Conservation (phyloP, 306 rosid genomes). For the Cicer cuneatum region DNA sequence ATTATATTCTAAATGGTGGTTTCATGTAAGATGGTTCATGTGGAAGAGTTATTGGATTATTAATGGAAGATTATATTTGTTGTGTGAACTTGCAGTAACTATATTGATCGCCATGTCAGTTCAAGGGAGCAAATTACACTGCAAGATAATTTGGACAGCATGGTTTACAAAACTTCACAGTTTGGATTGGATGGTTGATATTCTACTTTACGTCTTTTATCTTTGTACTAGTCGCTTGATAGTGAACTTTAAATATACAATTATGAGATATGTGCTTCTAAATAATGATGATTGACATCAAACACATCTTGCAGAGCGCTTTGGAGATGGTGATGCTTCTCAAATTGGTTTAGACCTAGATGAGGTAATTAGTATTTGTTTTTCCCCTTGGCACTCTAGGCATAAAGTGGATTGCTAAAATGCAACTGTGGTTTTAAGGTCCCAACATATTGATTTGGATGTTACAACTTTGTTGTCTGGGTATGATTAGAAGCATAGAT, state of each 20-base stretch:
- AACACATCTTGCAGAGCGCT: conserved; percentile 74
- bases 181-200: conserved; percentile 96
- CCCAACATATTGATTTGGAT: conserved; percentile 24
- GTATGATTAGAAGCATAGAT: conserved; percentile 35
- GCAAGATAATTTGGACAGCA: conserved; percentile 97
- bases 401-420: conserved; percentile 23
- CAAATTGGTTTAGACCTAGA: conserved; percentile 98
- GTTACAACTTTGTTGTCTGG: conserved; percentile 13
- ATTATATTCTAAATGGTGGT: conserved; percentile 6
- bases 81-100: conserved; percentile 76
- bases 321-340: conserved; percentile 98
- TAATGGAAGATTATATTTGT: conserved; percentile 47
- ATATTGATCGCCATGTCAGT: conserved; percentile 95
- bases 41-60: conserved; percentile 40
- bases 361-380: conserved; percentile 67
- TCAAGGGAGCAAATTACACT: conserved; percentile 94
- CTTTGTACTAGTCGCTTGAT: conserved; percentile 25
- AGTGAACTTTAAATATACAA: conserved; percentile 20
- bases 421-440: conserved; percentile 10
- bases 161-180: conserved; percentile 88
- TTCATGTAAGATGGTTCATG: conserved; percentile 38
- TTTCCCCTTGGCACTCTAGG: conserved; percentile 11
- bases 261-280: conserved; percentile 25
- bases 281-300: conserved; percentile 42
- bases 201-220: conserved; percentile 29